phyloP scores from a whole-genome alignment of 2,329 filamentous ascomycete genomes.

The Stagonosporopsis vannaccii region DNA sequence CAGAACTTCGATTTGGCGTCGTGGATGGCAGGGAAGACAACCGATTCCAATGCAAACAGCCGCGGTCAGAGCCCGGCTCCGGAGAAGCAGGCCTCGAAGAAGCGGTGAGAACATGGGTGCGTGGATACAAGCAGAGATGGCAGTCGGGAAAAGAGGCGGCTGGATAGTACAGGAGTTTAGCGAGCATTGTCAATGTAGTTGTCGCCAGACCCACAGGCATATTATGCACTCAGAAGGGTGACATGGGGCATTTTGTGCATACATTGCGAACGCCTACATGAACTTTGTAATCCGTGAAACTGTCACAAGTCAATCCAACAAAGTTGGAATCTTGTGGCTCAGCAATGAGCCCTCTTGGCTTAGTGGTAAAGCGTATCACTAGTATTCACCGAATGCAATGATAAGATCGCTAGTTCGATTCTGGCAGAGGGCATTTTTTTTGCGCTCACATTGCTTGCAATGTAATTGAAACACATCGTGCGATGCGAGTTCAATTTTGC shows the following conservation, averaged over 20 bases:
- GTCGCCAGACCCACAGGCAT: background rate
- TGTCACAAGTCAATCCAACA: slow-evolving; percentile 14
- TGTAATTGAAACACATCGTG: background rate
- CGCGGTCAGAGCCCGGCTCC: slow-evolving; percentile 40
- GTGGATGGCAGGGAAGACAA: slow-evolving; percentile 68
- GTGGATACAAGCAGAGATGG: background rate
- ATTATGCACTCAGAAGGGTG: background rate
- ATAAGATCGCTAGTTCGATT: slow-evolving; percentile 24
- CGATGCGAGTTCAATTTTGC: background rate
- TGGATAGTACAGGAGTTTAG: slow-evolving; percentile 5
- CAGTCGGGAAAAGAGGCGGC: slow-evolving; percentile 8
- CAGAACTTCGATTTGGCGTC: slow-evolving; percentile 73
- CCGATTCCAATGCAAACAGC: slow-evolving; percentile 29
- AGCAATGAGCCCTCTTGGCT: slow-evolving; percentile 17
- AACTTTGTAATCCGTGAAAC: background rate
- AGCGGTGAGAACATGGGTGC: slow-evolving; percentile 18
- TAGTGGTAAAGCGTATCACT: slow-evolving; percentile 25
- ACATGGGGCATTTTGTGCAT: background rate
- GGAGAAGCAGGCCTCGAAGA: slow-evolving; percentile 30
- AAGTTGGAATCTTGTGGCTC: slow-evolving; percentile 3
- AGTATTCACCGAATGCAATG: slow-evolving; percentile 18
- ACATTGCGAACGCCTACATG: background rate
- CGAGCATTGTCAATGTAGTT: slow-evolving; percentile 9
- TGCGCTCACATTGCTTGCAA: background rate
- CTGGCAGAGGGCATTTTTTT: slow-evolving; percentile 18